Evolutionary conservation across 768 basidiomycete genomes (phyloP).

Genomic region (Hericium rajendrae): DNA sequence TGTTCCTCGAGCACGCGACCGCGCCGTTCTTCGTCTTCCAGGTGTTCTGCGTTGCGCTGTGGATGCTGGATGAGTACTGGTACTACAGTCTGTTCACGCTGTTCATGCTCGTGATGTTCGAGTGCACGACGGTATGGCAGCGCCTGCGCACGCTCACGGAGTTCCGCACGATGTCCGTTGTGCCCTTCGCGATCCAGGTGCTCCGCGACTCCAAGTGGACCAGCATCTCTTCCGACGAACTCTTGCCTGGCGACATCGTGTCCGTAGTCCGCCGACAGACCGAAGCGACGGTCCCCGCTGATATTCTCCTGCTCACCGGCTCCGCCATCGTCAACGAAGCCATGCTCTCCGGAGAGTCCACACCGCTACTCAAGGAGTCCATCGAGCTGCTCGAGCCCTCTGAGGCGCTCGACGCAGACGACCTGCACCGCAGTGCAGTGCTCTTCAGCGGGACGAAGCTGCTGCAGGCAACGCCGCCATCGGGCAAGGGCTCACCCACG

Average conservation of each 20-base stretch:
- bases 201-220: constrained; percentile 76
- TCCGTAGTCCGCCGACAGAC: constrained; percentile 62
- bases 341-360: constrained; percentile 98
- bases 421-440: constrained; percentile 76
- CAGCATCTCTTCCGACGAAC: constrained; percentile 71
- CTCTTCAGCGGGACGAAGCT: constrained; percentile 98
- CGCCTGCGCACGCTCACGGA: constrained; percentile 90
- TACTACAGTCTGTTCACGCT: constrained; percentile 96
- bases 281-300: constrained; percentile 88
- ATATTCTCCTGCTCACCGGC: constrained; percentile 85
- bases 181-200: constrained; percentile 79
- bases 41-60: constrained; percentile 92
- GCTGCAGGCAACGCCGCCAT: constrained; percentile 49
- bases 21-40: constrained; percentile 99
- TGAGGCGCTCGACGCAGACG: constrained; percentile 80
- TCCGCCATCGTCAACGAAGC: constrained; percentile 98
- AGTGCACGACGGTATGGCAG: constrained; percentile 99
- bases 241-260: constrained; percentile 89
- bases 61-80: constrained; percentile 99
- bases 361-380: constrained; percentile 92
- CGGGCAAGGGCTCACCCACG: constrained; percentile 48
- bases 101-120: constrained; percentile 97
- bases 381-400: constrained; percentile 70
- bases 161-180: constrained; percentile 94
- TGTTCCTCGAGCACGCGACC: constrained; percentile 93